Evolutionary conservation across 2,329 filamentous ascomycete species (phyloP), one percentile per base, ranked within the genome.

Genomic region (Colletotrichum paranaense): DNA sequence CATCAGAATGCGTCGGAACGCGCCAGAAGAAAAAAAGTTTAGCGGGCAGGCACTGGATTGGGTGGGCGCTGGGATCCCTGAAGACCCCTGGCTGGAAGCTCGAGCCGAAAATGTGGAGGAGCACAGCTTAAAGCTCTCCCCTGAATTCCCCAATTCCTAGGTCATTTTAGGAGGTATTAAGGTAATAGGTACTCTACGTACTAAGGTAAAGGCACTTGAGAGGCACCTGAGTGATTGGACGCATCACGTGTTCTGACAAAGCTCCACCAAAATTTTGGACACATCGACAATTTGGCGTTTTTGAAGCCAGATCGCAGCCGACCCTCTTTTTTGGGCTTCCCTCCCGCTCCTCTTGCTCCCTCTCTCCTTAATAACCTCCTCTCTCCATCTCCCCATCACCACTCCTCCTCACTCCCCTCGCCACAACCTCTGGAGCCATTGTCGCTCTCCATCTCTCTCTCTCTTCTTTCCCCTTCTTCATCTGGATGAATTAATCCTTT

Each of bases 231-330:
- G 26, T 30, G 22, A 69, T 52, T 53, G 35, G 42, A 62, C 4
- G 57, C 76, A 79, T 83, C 81, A 81, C 79, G 79, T 84, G 81
- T 26, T 26, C 24, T 3, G 7, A 7, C 9, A 12, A 26, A 66
- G 55, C 75, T 79, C 80, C 78, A 79, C 78, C 62, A 32, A 78
- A 81, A 81, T 82, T 82, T 81, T 83, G 84, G 84, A 83, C 84
- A 86, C 84, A 85, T 85, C 80, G 82, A 80, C 83, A 80, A 77
- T 83, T 84, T 79, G 77, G 77, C 74, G 78, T 78, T 76, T 77
- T 81, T 84, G 82, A 85, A 83, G 84, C 82, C 84, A 86, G 83
- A 86, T 86, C 81, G 80, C 75, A 74, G 69, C 32, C 72, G 74
- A 75, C 67, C 68, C 68, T 74, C 74, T 73, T 73, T 74, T 68